phyloP scores from a whole-genome alignment of 495 filamentous ascomycete species.

The Jackrogersella multiformis region DNA sequence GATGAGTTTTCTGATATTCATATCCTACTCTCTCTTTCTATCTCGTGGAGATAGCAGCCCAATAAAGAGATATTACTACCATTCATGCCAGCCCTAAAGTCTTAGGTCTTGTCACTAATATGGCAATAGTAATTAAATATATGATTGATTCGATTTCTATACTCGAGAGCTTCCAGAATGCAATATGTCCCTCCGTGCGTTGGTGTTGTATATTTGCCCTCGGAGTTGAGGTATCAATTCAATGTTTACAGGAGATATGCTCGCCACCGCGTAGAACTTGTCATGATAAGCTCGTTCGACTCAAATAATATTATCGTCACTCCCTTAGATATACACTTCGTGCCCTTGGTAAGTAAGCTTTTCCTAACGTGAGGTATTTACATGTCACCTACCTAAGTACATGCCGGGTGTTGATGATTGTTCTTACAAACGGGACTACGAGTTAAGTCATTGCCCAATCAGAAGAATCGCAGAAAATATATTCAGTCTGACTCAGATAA shows the following conservation, averaged over 20 bases:
- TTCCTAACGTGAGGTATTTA: no score
- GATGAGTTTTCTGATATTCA: neutral
- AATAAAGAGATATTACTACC: neutral
- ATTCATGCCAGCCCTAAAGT: neutral
- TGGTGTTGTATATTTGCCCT: neutral
- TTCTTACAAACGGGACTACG: no score
- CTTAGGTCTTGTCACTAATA: neutral
- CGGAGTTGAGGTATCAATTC: neutral
- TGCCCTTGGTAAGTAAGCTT: no score
- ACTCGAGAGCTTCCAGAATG: neutral
- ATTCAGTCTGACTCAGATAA: no score
- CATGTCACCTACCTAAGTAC: no score
- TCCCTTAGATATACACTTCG: no score
- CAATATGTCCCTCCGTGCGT: neutral
- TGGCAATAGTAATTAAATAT: conserved; percentile 15
- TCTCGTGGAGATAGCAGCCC: neutral
- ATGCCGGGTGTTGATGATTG: no score
- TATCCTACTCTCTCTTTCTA: neutral
- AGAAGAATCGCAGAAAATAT: no score
- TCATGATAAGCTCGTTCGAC: no score
- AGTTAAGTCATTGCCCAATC: no score
- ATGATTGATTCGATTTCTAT: neutral
- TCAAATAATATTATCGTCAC: no score
- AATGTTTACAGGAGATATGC: neutral
- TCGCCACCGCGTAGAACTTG: no score